Evolutionary conservation across 2,329 filamentous ascomycete genomes (phyloP), one percentile per base, ranked within the genome.

Genomic region (Penicillium sp.): DNA sequence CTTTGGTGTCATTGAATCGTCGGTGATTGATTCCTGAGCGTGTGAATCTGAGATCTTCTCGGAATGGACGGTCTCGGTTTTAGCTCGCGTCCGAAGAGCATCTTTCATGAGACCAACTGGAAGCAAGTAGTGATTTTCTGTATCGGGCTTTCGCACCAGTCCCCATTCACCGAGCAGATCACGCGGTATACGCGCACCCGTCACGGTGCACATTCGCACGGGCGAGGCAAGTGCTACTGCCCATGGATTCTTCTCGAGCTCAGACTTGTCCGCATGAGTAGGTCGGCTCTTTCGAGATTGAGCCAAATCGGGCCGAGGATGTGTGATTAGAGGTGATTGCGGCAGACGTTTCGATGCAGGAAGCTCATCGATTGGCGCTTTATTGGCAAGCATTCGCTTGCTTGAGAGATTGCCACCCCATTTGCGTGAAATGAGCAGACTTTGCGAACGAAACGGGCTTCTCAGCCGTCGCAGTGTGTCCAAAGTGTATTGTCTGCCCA

Each of bases 241-340:
- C 69, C 69, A 73, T 18, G 69, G 67, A 38, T 73, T 73, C 12
- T 61, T 56, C 28, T 48, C 41, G n/a, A 72, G 55, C 4, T 61
- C 52, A 11, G 63, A 57, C 26, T 56, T 49, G 37, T 69, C 63
- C 4, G 53, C 48, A 38, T 48, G 46, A 25, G 52, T 55, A 25
- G 65, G 47, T 4, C 50, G 55, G 13, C 51, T 56, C 48, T 67
- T 67, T 44, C 56, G 59, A 5, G 45, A 52, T 39, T 59, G 59
- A 2, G 52, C 49, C 25, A 50, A 46, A 37, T 48, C 48, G 7
- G 52, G 46, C 27, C 53, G 52, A 7, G 58, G 52, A 29, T 57
- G 41, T 33, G 61, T 60, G 43, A 68, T 37, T 5, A 70, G 51
- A 5, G 67, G 67, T 1, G 67, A 70, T 52, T 68, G 64, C 1